A percentile compares a stretch with the other conserved stretches of the same genome.
These are phyloP conservation scores for Nannizzia gypsea DNA, from an alignment of 2,329 filamentous ascomycete genomes.

Conservation along the genomic window DNA sequence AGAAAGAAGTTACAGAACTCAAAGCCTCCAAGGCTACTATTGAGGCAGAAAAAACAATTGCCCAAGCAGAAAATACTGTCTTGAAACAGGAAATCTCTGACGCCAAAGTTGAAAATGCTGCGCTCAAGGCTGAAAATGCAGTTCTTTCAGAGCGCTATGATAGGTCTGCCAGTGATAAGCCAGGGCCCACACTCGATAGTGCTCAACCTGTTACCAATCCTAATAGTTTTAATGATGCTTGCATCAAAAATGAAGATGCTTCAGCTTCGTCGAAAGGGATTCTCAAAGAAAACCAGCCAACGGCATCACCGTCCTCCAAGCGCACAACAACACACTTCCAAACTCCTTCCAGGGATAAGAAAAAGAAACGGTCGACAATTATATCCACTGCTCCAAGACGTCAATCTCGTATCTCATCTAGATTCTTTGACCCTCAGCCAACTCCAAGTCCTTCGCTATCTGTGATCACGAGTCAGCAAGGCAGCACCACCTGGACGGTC, in stretches of 20 bases:
- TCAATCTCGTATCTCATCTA: slow-evolving; percentile 15
- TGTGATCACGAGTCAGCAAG: slow-evolving; percentile 3
- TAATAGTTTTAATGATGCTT: no score
- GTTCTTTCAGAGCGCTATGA: background rate
- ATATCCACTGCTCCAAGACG: slow-evolving; percentile 7
- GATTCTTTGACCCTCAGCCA: slow-evolving; percentile 19
- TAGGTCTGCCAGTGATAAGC: slow-evolving; percentile 2
- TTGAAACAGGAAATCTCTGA: background rate
- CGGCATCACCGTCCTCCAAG: background rate
- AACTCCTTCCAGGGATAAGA: slow-evolving; percentile 4
- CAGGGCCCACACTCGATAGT: background rate
- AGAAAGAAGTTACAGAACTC: background rate
- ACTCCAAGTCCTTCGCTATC: slow-evolving; percentile 18
- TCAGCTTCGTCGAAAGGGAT: slow-evolving; percentile 10
- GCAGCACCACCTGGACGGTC: slow-evolving; percentile 7
- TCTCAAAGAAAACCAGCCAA: slow-evolving; percentile 10
- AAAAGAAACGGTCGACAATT: slow-evolving; percentile 11
- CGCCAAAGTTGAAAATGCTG: background rate
- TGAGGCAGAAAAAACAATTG: background rate
- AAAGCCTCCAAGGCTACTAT: background rate
- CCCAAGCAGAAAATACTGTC: background rate
- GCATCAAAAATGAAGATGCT: background rate
- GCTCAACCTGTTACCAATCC: background rate
- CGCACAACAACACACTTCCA: slow-evolving; percentile 6
- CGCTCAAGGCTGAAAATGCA: background rate